Conservation (phyloP, 495 filamentous ascomycete genomes). For the Ramalina peruviana region DNA sequence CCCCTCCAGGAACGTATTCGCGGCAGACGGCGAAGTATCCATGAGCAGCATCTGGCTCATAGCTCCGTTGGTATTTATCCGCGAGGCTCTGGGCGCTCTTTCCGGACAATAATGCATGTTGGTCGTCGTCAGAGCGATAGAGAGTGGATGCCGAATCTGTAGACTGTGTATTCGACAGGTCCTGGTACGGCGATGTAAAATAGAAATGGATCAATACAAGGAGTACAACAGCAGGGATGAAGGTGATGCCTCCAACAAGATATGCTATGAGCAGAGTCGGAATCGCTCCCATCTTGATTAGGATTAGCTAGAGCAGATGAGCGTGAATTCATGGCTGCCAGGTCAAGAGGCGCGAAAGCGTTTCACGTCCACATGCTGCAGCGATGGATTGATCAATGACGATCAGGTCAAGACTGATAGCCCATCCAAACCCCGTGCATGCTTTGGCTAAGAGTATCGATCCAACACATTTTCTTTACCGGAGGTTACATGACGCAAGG, state of each 20-base stretch:
- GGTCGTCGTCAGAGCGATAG: slow-evolving; percentile 29
- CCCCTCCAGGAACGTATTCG: slow-evolving; percentile 78
- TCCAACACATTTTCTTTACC: too few relatives aligned
- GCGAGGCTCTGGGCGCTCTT: slow-evolving; percentile 30
- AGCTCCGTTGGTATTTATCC: slow-evolving; percentile 39
- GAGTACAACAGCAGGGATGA: slow-evolving; percentile 62
- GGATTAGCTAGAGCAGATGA: not conserved
- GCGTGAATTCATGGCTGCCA: not conserved
- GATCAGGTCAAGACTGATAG: too few relatives aligned
- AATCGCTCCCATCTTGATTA: slow-evolving; percentile 48
- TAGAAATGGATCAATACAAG: slow-evolving; percentile 54
- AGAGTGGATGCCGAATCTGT: slow-evolving; percentile 7
- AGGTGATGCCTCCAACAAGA: slow-evolving; percentile 79
- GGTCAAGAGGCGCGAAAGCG: not conserved
- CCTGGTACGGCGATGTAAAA: slow-evolving; percentile 43
- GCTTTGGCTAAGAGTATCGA: too few relatives aligned
- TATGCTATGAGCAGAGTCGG: slow-evolving; percentile 60
- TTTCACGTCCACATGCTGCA: not conserved
- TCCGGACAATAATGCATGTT: slow-evolving; percentile 33
- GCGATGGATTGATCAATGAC: too few relatives aligned
- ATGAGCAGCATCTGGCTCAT: slow-evolving; percentile 73
- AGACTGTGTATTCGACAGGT: slow-evolving; percentile 14
- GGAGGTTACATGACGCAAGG: too few relatives aligned
- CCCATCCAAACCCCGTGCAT: too few relatives aligned
- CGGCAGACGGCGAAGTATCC: slow-evolving; percentile 92